Base-by-base conservation (phyloP, 2,329 filamentous ascomycete species). In the Diaporthe sp. region DNA sequence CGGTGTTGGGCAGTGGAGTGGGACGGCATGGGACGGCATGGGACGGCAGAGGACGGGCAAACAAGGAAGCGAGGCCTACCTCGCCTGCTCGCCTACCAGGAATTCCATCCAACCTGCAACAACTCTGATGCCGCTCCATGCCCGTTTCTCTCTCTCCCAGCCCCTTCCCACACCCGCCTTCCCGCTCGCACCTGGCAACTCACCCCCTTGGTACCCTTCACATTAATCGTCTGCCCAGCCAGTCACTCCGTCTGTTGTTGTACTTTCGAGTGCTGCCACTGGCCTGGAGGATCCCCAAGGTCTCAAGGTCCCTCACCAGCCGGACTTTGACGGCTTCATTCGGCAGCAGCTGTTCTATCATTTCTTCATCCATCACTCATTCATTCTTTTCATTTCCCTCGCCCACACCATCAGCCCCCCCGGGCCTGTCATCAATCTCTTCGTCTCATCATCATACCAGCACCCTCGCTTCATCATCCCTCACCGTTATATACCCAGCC, bases 401-500 rank as follows among this genome's bases (percentile, higher is more conserved):
- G 47, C 63, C 63, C 32, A 53, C 47, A 51, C 47, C 63, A 53
- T 68, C 63, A 68, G 63, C 63, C 63, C 44, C 51, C 63, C 32
- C n/a, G 30, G 44, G n/a, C 47, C 44, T 53, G 63, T 53, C 63
- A 39, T 53, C 63, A 53, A 53, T 68, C n/a, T 53, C 63, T 53
- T 53, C 63, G 39, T 68, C 63, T 53, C 47, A 39, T 68, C 63
- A 68, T 53, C 63, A 53, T 32, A 51, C 42, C 61, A 66, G 19
- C 44, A 35, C 61, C 63, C 63, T 53, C 47, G 32, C 63, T 51
- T 53, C 47, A 68, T 68, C 47, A 68, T 53, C 47, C 47, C 47
- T 68, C 63, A 68, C 44, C 63, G n/a, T 53, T 53, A 53, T 53
- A 68, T 53, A 68, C 63, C 63, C 32, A 53, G 47, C 63, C 63